A percentile compares a stretch with the other conserved stretches of the same genome.
Evolutionary conservation across 495 filamentous ascomycete genomes (phyloP).

Genomic region (Neurospora sublineolata): DNA sequence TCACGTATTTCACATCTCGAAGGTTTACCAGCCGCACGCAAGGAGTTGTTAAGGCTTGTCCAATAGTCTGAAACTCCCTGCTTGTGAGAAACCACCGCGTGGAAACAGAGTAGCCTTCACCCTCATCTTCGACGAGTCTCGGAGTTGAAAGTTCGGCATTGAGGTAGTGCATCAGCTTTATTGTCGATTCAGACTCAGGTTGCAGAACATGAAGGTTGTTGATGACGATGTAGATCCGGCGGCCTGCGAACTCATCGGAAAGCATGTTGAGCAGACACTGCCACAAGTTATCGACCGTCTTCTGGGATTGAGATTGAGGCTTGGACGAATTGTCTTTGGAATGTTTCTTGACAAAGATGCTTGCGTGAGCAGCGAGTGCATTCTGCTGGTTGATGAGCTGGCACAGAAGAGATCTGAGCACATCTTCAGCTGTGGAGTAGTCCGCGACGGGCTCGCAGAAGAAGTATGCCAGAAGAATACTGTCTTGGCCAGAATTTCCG

Average conservation of each 20-base stretch:
- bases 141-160: not conserved
- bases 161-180: slow-evolving; percentile 21
- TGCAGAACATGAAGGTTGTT: slow-evolving; percentile 22
- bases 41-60: not conserved
- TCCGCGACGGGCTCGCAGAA: slow-evolving; percentile 20
- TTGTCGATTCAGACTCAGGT: slow-evolving; percentile 25
- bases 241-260: slow-evolving; percentile 21
- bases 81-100: slow-evolving; percentile 26
- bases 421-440: slow-evolving; percentile 24
- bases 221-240: slow-evolving; percentile 23
- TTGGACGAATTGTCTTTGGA: slow-evolving; percentile 4
- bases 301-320: slow-evolving; percentile 2
- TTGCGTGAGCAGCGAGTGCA: slow-evolving; percentile 24
- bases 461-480: slow-evolving; percentile 27
- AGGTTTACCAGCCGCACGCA: slow-evolving; percentile 5
- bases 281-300: slow-evolving; percentile 27
- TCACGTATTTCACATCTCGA: not conserved
- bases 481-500: slow-evolving; percentile 8
- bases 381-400: slow-evolving; percentile 26
- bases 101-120: slow-evolving; percentile 9
- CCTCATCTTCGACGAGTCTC: slow-evolving; percentile 4
- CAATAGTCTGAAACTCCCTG: slow-evolving; percentile 14
- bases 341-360: slow-evolving; percentile 19
- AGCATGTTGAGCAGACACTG: slow-evolving; percentile 25
- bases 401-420: slow-evolving; percentile 25